phyloP scores from a whole-genome alignment of 257 asterid genomes.

The Eucommia ulmoides region DNA sequence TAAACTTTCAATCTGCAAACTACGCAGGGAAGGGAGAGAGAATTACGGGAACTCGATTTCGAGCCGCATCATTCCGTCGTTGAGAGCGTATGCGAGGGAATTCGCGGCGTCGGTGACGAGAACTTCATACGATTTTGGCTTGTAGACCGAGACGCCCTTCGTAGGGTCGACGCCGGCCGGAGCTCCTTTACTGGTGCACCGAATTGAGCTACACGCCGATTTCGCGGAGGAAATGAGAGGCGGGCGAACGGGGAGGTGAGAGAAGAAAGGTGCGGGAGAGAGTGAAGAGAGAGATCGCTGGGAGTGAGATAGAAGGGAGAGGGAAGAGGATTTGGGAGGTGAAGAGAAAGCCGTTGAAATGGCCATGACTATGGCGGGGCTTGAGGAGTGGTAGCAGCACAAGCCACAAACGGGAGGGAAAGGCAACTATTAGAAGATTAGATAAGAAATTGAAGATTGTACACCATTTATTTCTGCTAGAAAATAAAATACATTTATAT shows the following conservation, averaged over 20 bases:
- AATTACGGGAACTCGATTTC: conserved; percentile 92
- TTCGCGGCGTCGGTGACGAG: conserved; percentile 81
- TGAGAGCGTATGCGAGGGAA: conserved; percentile 61
- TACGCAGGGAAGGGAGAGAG: too few species aligned
- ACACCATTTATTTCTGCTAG: too few species aligned
- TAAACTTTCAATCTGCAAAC: too few species aligned
- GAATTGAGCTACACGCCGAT: too few species aligned
- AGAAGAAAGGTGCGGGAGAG: conserved; percentile 8
- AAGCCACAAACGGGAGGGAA: conserved; percentile 22
- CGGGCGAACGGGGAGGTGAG: conserved; percentile 1
- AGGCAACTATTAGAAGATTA: not conserved
- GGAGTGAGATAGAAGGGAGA: conserved; percentile 11
- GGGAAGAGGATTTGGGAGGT: conserved; percentile 11
- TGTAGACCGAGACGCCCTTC: conserved; percentile 81
- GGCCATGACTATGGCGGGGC: conserved; percentile 44
- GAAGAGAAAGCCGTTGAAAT: conserved; percentile 31
- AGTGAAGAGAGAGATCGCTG: conserved; percentile 5
- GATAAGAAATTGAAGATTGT: too few species aligned
- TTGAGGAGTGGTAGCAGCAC: too few species aligned
- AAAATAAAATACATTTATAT: too few species aligned
- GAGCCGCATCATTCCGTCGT: conserved; percentile 60
- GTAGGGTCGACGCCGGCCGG: conserved; percentile 43
- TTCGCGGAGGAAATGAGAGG: not conserved
- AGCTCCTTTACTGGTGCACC: conserved; percentile 34
- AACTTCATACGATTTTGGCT: conserved; percentile 77